A percentile compares a stretch with the other conserved stretches of the same genome.
phyloP scores from a whole-genome alignment of 495 filamentous ascomycete species.

The Aspergillus hancockii region DNA sequence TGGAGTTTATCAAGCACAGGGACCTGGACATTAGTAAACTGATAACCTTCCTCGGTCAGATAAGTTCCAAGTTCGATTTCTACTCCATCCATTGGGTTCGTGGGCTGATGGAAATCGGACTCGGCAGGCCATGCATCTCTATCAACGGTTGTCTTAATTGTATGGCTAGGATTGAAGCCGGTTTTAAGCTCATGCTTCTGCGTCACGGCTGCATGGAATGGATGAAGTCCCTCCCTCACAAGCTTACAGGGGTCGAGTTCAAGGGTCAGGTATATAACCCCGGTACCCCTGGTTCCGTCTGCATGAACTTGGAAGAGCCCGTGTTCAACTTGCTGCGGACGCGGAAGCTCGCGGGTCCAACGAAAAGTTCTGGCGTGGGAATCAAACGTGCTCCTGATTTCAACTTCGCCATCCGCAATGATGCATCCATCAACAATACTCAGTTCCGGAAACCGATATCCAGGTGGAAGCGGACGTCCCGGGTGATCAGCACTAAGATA shows the following conservation, averaged over 20 bases:
- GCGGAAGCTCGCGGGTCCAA: background rate
- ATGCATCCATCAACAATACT: background rate
- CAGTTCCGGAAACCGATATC: background rate
- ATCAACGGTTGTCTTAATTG: background rate
- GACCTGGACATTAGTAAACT: background rate
- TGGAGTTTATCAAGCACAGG: background rate
- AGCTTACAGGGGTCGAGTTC: background rate
- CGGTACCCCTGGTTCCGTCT: background rate
- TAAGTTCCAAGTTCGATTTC: no score
- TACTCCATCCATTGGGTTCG: no score
- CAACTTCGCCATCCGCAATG: background rate
- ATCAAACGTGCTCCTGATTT: background rate
- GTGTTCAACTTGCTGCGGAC: background rate
- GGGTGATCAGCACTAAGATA: no score
- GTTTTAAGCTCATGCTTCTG: no score
- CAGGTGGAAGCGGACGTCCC: background rate
- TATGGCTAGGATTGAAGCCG: no score
- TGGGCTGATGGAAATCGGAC: no score
- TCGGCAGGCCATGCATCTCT: background rate
- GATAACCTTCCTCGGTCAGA: background rate
- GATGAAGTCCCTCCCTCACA: background rate
- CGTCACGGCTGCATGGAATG: background rate
- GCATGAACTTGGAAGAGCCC: background rate
- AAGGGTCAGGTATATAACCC: background rate
- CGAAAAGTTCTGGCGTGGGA: background rate